Base-by-base conservation (phyloP, 2,329 filamentous ascomycete species). In the Juglanconis oblonga region DNA sequence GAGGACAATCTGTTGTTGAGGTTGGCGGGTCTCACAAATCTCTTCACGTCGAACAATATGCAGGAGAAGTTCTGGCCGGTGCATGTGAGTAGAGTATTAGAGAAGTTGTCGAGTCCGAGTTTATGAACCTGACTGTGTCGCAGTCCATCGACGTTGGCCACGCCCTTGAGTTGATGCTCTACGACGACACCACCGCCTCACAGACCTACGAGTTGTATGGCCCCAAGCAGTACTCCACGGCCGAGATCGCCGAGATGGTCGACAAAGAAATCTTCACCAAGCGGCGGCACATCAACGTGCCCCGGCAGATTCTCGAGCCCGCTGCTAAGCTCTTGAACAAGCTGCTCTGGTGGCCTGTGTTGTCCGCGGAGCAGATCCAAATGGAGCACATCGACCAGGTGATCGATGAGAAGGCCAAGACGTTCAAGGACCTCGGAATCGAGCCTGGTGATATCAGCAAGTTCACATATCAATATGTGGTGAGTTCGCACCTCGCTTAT, bases 181-280 rank as follows among this genome's bases (percentile, higher is more conserved):
- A 92, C 72, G 93, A 98, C 71, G 95, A 99, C 75, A 89, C 77
- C 70, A 98, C 95, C 17, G 92, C 90, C 8, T 88, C 88, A 9
- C 87, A 98, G 78, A 99, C 94, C 0, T 99, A 84, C 70, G 95
- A 99, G 79, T 88, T 99, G 14, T 97, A 92, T 76, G 95, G 95
- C 2, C 94, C 95, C 50, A 95, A 89, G 76, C 85, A 97, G 71
- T 98, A 98, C 82, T 92, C 88, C 64, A 92, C 92, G 71, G 87
- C 85, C 40, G 90, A 98, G 75, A 92, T 99, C 67, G 88, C 90
- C 52, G 86, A 90, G 69, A 75, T 98, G 66, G 93, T 98, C 54
- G 92, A 97, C 79, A 87, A 85, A 66, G 95, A 99, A 79, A 97
- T 97, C 67, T 86, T 90, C 80, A 96, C 96, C 80, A 84, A 89